These are phyloP conservation scores for Cladosporium colombiae DNA, from an alignment of 2,329 filamentous ascomycete species.

Conservation along the genomic window DNA sequence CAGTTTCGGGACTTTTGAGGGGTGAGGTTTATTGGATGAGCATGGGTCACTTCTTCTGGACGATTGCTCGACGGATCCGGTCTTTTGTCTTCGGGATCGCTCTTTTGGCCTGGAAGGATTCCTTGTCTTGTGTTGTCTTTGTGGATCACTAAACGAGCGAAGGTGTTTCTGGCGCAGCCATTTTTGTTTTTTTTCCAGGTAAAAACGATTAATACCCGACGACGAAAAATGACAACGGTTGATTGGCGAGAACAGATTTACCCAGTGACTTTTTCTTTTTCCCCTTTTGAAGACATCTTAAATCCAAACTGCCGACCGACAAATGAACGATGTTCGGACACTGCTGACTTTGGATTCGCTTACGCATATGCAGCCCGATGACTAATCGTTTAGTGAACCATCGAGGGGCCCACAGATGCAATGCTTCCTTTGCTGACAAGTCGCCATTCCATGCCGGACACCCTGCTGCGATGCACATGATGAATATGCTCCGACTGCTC, in stretches of 20 bases:
- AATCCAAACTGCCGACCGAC: background rate
- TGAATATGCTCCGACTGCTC: background rate
- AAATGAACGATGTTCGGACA: background rate
- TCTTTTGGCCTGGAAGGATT: too few relatives aligned
- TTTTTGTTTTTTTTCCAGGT: background rate
- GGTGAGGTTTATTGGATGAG: too few relatives aligned
- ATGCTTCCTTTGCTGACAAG: too few relatives aligned
- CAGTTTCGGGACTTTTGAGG: constrained; percentile 34
- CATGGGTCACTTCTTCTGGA: background rate
- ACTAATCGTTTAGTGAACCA: constrained; percentile 8
- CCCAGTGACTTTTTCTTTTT: too few relatives aligned
- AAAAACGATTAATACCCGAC: background rate
- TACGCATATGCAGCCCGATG: background rate
- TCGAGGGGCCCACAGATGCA: background rate
- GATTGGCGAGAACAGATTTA: too few relatives aligned
- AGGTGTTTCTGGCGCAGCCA: background rate
- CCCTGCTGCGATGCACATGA: background rate
- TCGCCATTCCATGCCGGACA: too few relatives aligned
- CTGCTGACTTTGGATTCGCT: background rate
- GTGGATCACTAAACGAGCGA: too few relatives aligned
- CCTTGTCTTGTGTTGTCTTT: too few relatives aligned
- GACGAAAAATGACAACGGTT: background rate
- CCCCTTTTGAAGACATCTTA: too few relatives aligned
- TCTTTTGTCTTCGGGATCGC: too few relatives aligned
- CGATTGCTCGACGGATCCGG: background rate